phyloP scores from a whole-genome alignment of 495 filamentous ascomycete species.

The Rhypophila decipiens region DNA sequence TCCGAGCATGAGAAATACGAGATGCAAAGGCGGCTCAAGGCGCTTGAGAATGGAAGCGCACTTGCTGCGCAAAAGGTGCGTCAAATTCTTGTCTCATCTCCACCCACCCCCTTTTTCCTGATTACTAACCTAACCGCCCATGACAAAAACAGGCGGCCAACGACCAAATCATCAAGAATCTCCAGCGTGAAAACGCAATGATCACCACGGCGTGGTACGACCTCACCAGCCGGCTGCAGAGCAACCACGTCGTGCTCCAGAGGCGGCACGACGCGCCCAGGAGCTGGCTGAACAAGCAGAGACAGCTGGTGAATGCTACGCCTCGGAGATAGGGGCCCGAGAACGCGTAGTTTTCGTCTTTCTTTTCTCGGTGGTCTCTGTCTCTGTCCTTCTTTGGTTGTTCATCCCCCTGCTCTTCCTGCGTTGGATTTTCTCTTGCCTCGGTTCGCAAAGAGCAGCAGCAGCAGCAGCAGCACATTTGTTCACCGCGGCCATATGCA shows the following conservation, averaged over 20 bases:
- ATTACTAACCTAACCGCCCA: too few species aligned
- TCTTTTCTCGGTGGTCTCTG: background rate
- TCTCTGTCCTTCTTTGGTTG: background rate
- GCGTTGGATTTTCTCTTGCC: background rate
- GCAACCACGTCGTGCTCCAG: constrained; percentile 75
- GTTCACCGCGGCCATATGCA: too few species aligned
- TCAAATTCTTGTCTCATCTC: constrained; percentile 5
- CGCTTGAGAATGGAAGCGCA: constrained; percentile 35
- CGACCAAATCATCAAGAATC: constrained; percentile 59
- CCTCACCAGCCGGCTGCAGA: constrained; percentile 74
- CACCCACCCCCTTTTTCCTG: background rate
- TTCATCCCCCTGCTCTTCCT: background rate
- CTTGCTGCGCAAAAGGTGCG: constrained; percentile 44
- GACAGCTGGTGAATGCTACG: constrained; percentile 60
- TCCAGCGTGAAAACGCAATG: constrained; percentile 76
- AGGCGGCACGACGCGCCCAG: constrained; percentile 68
- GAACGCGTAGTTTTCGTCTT: constrained; percentile 13
- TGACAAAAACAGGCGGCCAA: constrained; percentile 55
- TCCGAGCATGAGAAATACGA: constrained; percentile 43
- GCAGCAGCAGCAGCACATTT: too few species aligned
- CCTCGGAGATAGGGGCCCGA: constrained; percentile 40
- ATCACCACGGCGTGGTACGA: constrained; percentile 92
- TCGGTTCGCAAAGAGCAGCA: background rate
- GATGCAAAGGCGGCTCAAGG: constrained; percentile 39
- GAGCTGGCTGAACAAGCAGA: constrained; percentile 89